Evolutionary conservation across 345 rosid species (phyloP), one percentile per base, ranked within the genome.

Genomic region (Geranium brycei): DNA sequence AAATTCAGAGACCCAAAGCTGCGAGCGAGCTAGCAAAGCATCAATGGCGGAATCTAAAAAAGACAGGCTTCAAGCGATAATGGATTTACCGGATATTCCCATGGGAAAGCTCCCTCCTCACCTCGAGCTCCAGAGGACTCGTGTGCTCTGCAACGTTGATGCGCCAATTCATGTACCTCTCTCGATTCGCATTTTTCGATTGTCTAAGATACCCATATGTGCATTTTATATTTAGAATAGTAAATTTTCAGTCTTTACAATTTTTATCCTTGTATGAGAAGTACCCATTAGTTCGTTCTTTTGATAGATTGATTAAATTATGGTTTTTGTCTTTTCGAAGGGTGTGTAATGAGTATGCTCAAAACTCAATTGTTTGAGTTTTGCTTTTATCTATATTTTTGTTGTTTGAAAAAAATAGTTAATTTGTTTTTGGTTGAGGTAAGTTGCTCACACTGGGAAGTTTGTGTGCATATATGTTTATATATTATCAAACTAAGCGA

Each of bases 11-110:
- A 47, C 13, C 5, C 53, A 47, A 13, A 47, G 3, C 53, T 0
- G 12, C 53, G 11, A 47, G 7, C 1, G 41, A 35, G 41, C 41
- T 0, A 35, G 28, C 28, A 23, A 23, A 35, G 41, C 41, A 35
- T 35, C 28, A 30, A 63, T 70, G 79, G 60, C 64, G 51, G 77
- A 66, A 10, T 55, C 57, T 14, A 62, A 59, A 19, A 30, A 6
- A 13, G 53, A 51, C 3, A 64, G 64, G n/a, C 59, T 66, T 62
- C 38, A 72, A 40, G 67, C 71, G 65, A 17, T 81, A 73, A 70
- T 75, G 76, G 80, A 87, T 73, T 72, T 85, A 69, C 88, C 90
- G 3, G 97, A 91, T 64, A 80, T 88, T 28, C 88, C 91, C 19
- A 70, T 62, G 78, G 74, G 74, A 12, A 78, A 81, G 65, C 82